Evolutionary conservation across 495 filamentous ascomycete genomes (phyloP).

Genomic region (Aspergillus baeticus): DNA sequence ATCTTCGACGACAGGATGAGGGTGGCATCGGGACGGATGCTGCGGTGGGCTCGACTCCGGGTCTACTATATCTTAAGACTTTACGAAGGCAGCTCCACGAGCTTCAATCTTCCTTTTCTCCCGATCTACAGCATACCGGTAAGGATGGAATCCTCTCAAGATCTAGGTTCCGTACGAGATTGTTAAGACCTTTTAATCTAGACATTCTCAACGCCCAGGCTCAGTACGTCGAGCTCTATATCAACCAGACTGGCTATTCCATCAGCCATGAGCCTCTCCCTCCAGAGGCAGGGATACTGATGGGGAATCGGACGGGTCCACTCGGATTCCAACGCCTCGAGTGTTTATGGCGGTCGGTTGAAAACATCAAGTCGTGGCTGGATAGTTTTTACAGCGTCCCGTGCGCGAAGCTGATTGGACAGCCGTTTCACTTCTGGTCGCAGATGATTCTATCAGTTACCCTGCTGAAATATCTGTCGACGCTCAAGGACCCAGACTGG

Average conservation of each 20-base stretch:
- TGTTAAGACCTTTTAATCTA: constrained; percentile 11
- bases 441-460: constrained; percentile 35
- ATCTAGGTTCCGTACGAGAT: neutral
- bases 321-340: constrained; percentile 33
- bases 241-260: constrained; percentile 30
- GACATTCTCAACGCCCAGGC: constrained; percentile 30
- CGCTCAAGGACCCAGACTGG: constrained; percentile 40
- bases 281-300: constrained; percentile 7
- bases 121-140: constrained; percentile 19
- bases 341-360: constrained; percentile 33
- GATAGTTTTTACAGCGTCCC: constrained; percentile 33
- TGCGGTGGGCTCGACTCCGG: constrained; percentile 11
- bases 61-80: constrained; percentile 26
- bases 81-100: constrained; percentile 25
- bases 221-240: constrained; percentile 39
- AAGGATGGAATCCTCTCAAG: constrained; percentile 2
- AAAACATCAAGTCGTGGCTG: constrained; percentile 34
- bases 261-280: constrained; percentile 18
- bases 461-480: constrained; percentile 38
- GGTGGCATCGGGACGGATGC: constrained; percentile 10
- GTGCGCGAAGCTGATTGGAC: constrained; percentile 15
- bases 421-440: constrained; percentile 37
- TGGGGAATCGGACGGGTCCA: neutral
- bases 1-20: constrained; percentile 27
- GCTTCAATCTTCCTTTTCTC: constrained; percentile 16